Evolutionary conservation across 1,139 yeast species (phyloP), one percentile per base, ranked within the genome.

Genomic region (Meyerozyma sp.): DNA sequence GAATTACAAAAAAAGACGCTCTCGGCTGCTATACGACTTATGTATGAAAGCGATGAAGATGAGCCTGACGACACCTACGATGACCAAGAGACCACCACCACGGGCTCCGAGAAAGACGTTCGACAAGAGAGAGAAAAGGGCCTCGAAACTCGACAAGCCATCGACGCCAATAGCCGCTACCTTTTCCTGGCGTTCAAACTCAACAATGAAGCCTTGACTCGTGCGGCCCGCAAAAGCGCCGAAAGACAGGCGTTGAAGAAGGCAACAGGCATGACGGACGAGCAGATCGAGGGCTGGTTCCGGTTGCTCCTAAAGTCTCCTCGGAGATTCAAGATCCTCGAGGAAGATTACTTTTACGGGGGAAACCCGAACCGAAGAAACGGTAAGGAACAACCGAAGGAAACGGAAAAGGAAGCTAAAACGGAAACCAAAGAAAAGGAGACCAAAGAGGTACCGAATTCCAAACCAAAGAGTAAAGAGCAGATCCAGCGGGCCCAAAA

Each of bases 271-370:
- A 87, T 95, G 96, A 71, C 90, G 0, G 93, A 90, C 59, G 96
- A 88, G 57, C 95, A 89, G 59, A 79, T 91, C 39, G 97, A 91
- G 67, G 96, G 96, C 0, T 91, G 97, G 97, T 84, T 85, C 1
- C 67, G 85, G 47, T 84, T 86, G 84, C 61, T 90, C 29, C 73
- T 77, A 41, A 78, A 77, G 51, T 78, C 82, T 39, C 90, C 94
- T 0, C 66, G 73, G 42, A 68, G 86, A 46, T 82, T 75, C 49
- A 75, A 74, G 49, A 47, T 78, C 6, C 59, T 86, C 45, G 95
- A 86, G 54, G 86, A 82, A 44, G 75, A 76, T 51, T 82, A 68
- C 52, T 66, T 74, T 68, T 75, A 81, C 45, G 70, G 70, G 8
- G 76, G 75, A 32, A 59, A 59, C 37, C 59, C 62, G 35, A 56